phyloP scores from a whole-genome alignment of 1,284 basidiomycete genomes.

The Cryptococcus hybrid region DNA sequence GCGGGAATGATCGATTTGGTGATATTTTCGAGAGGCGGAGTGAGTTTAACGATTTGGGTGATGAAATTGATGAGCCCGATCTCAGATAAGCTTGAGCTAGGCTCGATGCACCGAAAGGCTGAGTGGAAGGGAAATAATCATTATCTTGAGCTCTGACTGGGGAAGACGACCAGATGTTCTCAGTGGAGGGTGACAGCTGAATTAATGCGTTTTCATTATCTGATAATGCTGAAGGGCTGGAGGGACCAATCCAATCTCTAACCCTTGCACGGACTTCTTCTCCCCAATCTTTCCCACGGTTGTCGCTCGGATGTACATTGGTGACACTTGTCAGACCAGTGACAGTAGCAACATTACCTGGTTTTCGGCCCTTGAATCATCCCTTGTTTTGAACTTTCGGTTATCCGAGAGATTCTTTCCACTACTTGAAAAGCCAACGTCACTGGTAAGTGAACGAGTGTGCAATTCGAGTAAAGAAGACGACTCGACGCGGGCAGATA shows the following conservation, averaged over 20 bases:
- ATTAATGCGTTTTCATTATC: neutral
- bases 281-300: slow-evolving; percentile 25
- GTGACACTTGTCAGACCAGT: slow-evolving; percentile 20
- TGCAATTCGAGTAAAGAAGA: slow-evolving; percentile 29
- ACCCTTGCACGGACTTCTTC: slow-evolving; percentile 28
- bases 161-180: neutral
- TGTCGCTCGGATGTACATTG: slow-evolving; percentile 27
- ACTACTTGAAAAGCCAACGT: no score
- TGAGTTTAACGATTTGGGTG: neutral
- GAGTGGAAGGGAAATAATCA: slow-evolving; percentile 24
- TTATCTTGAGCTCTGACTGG: neutral
- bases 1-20: neutral
- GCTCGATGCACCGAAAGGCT: slow-evolving; percentile 36
- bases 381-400: no score
- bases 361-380: no score
- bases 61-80: slow-evolving; percentile 1
- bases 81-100: slow-evolving; percentile 27
- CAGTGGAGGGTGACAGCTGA: neutral
- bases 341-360: neutral
- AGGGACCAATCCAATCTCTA: slow-evolving; percentile 21
- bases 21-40: neutral
- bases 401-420: no score
- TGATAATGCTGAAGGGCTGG: slow-evolving; percentile 2
- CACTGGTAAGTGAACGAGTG: slow-evolving; percentile 5
- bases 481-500: slow-evolving; percentile 11